Base-by-base conservation (phyloP, 495 filamentous ascomycete genomes). In the Trichoderma erinaceum region DNA sequence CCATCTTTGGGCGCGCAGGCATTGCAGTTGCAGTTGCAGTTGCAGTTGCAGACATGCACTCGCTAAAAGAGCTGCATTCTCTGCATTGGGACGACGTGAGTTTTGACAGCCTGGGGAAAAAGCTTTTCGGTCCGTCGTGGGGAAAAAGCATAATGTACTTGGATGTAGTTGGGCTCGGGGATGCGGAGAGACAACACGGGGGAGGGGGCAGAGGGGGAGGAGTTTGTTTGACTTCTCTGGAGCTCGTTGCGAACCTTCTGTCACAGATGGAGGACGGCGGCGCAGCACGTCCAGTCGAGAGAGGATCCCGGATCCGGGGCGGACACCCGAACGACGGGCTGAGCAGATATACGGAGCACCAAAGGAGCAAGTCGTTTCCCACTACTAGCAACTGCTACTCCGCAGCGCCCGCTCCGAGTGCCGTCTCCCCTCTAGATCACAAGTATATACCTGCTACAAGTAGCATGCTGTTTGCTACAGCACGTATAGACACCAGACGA, bases 121-220 rank as follows among this genome's bases (percentile, higher is more conserved):
- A 48, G 50, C 50, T 21, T 61, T 61, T 61, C 56, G 56, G 56
- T 61, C 56, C 56, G 56, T 61, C 56, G 56, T 61, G 56, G 56
- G 56, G 56, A 61, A 61, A 32, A 27, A 16, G 29, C 29, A 29
- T 29, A 29, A 56, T 25, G 50, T 61, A 25, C 56, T 11, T 21
- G 48, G 3, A 46, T 16, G 43, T 16, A 2, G 21, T 61, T 61
- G 56, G 56, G 56, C 56, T 61, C 56, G 5, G 56, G 27, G 56
- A 23, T n/a, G 50, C 16, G 50, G 21, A 56, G n/a, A 23, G 21
- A 29, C 29, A 29, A 4, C 29, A 29, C 29, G 29, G 50, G 21
- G 10, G 50, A 25, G 25, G 25, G 56, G 56, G 56, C 23, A 25
- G n/a, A n/a, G 56, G 56, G 25, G 56, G 56, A 23, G 25, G n/a